phyloP scores from a whole-genome alignment of 2,329 filamentous ascomycete species.

The Monosporascus sp. region DNA sequence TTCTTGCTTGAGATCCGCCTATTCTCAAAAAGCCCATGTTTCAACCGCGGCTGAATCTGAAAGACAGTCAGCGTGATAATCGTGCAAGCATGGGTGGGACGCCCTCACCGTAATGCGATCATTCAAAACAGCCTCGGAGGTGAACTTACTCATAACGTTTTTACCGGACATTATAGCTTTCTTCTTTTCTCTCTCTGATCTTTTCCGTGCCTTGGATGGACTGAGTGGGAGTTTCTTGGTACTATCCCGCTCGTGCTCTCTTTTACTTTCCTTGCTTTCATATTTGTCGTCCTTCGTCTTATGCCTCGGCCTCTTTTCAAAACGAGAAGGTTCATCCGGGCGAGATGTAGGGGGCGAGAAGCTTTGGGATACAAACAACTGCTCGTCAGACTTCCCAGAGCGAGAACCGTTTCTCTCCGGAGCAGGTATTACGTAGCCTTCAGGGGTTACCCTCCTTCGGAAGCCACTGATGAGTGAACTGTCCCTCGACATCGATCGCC shows the following conservation, averaged over 20 bases:
- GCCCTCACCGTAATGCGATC: conserved; percentile 47
- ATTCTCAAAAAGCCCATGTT: conserved; percentile 41
- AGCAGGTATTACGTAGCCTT: conserved; percentile 1
- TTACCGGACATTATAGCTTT: conserved; percentile 31
- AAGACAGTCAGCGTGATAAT: conserved; percentile 7
- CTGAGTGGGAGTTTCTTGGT: conserved; percentile 1
- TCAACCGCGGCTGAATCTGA: conserved; percentile 25
- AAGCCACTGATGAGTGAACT: conserved; percentile 23
- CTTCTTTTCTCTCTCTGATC: conserved; percentile 16
- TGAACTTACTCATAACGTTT: conserved; percentile 51
- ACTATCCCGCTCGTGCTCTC: conserved; percentile 20
- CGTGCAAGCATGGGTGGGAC: background rate
- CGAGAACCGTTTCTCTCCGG: background rate
- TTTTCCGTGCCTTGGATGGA: conserved; percentile 13
- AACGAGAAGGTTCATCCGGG: conserved; percentile 19
- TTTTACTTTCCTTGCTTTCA: conserved; percentile 31
- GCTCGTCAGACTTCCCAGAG: background rate
- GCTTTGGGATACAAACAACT: conserved; percentile 1
- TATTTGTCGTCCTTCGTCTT: conserved; percentile 55
- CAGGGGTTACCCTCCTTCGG: conserved; percentile 7
- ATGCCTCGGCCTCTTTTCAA: conserved; percentile 46
- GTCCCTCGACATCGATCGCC: conserved; percentile 12
- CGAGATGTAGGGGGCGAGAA: conserved; percentile 13
- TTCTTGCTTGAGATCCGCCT: conserved; percentile 29
- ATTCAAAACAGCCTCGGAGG: conserved; percentile 46